Base-by-base conservation (phyloP, 305 asterid genomes). In the Striga hermonthica region DNA sequence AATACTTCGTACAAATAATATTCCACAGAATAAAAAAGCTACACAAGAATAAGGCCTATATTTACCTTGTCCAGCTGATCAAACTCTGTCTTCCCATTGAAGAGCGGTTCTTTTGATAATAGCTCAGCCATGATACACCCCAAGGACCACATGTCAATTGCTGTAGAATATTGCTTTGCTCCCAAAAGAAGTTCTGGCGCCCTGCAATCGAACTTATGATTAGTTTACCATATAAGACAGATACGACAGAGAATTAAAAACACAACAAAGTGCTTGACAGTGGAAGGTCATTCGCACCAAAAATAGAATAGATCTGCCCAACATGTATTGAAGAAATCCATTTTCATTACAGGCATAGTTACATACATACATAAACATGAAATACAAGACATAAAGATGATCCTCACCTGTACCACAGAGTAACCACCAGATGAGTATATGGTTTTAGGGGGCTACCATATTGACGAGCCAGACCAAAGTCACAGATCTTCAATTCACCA, bases 171-270 rank as follows among this genome's bases (percentile, higher is more conserved):
- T 76, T 74, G 84, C 71, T 80, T 86, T 60, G 87, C 80, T 79
- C 98, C 98, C 84, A 91, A 78, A 40, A 91, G 88, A 73, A 91
- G 85, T 78, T 91, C 96, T 4, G 96, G 96, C 2, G 98, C 98
- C 87, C 98, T 91, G 82, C 41, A 72, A 72, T 57, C 40, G 56
- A 68, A 69, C 35, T 48, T 22, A 43, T 44, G 6, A 15, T 67
- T 68, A 12, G 39, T 69, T 52, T 44, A 49, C 61, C 4, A 34
- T 60, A 10, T 6, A 13, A 64, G 35, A 10, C 54, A 74, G 45
- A 37, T 7, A 62, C 47, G 55, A 43, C 14, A 28, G 57, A 43
- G 41, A 35, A 62, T 14, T 4, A 40, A 13, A 3, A 54, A 16
- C 54, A 74, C 36, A 35, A 60, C n/a, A 9, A n/a, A 57, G 68